These are phyloP conservation scores for Trichoderma koningiopsis DNA, from an alignment of 2,329 filamentous ascomycete genomes.

Conservation along the genomic window DNA sequence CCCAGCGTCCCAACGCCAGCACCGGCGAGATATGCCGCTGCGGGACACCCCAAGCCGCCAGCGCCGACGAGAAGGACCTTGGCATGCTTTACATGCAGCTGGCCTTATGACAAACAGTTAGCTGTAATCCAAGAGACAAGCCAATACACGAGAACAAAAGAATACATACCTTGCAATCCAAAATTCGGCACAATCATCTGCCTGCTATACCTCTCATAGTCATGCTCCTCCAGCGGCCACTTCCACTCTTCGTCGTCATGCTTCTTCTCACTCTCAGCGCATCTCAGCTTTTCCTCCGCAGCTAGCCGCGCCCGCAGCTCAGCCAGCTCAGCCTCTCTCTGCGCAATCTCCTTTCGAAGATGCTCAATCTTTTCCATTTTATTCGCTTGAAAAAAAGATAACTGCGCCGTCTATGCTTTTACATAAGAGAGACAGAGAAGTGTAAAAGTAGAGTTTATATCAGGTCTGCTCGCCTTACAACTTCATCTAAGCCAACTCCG, in stretches of 20 bases:
- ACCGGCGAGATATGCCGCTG: conserved; percentile 88
- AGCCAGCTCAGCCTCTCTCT: conserved; percentile 51
- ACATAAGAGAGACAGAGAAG: not conserved
- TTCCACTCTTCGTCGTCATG: conserved; percentile 40
- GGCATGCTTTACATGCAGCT: conserved; percentile 70
- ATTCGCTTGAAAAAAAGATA: not conserved
- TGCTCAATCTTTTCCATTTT: conserved; percentile 46
- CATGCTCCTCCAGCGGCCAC: conserved; percentile 71
- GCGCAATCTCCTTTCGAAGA: conserved; percentile 51
- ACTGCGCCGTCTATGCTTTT: not conserved
- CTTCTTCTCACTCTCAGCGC: conserved; percentile 15
- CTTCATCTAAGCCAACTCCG: not conserved
- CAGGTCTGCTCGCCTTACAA: not conserved
- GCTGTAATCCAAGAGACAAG: not conserved
- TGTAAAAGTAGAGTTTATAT: not conserved
- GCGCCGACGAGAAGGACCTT: conserved; percentile 81
- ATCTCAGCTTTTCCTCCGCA: conserved; percentile 32
- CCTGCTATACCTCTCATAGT: conserved; percentile 85
- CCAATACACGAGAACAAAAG: conserved; percentile 22
- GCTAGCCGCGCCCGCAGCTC: conserved; percentile 50
- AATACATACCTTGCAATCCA: conserved; percentile 65
- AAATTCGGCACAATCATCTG: conserved; percentile 87
- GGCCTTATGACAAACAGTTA: conserved; percentile 49
- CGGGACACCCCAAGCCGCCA: conserved; percentile 88
- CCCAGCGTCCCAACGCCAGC: conserved; percentile 84